phyloP scores from a whole-genome alignment of 192 early-diverging fungal species.

The Piromyces sp. region DNA sequence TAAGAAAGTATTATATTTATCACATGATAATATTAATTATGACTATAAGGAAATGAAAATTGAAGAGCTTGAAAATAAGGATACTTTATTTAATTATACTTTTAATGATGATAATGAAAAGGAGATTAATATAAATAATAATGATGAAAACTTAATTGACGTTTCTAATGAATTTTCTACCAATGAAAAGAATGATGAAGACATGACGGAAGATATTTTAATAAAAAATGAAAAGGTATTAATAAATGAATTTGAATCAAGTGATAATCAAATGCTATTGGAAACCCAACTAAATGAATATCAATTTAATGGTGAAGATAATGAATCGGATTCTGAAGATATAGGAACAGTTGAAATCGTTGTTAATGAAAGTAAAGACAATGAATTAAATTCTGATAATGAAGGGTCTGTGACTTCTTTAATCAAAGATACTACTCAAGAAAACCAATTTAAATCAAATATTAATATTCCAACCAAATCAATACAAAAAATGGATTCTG shows the following conservation, averaged over 20 bases:
- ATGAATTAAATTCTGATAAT: background rate
- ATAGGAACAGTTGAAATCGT: background rate
- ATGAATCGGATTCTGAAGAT: background rate
- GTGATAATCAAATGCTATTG: too few relatives aligned
- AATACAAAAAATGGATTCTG: background rate
- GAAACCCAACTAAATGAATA: too few relatives aligned
- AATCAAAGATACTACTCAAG: background rate
- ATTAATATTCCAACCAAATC: background rate
- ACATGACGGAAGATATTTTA: too few relatives aligned
- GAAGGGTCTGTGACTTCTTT: too few relatives aligned
- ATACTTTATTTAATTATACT: background rate
- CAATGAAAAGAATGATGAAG: too few relatives aligned
- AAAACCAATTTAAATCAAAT: background rate
- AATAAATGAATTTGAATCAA: too few relatives aligned
- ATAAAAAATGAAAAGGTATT: too few relatives aligned
- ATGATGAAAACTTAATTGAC: too few relatives aligned
- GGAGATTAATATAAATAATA: too few relatives aligned
- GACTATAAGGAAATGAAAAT: background rate
- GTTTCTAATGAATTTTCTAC: too few relatives aligned
- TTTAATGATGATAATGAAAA: too few relatives aligned
- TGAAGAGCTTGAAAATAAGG: background rate
- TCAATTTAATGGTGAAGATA: background rate
- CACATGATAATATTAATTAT: background rate
- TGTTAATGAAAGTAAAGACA: background rate
- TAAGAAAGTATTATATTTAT: background rate